Evolutionary conservation across 2,329 filamentous ascomycete genomes (phyloP), one percentile per base, ranked within the genome.

Genomic region (Aspergillus texensis): DNA sequence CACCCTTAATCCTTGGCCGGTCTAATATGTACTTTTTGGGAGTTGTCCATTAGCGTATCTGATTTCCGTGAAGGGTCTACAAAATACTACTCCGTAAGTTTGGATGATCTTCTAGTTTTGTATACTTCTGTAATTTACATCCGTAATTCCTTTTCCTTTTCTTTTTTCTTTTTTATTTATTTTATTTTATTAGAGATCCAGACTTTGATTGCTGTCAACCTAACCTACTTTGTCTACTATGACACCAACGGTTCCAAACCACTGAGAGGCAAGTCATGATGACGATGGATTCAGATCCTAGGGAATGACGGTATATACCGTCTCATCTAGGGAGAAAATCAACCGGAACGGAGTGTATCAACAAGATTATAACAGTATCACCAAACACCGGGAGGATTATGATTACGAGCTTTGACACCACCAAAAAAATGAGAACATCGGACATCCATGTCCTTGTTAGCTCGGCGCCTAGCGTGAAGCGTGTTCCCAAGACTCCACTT

Each of bases 251-350:
- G 32, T 63, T 56, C 41, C 48, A 26, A 39, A 48, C 53, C 43
- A 28, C n/a, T 32, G 58, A 19, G 50, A 59, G 46, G 46, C 62
- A 65, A 60, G 61, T 65, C 64, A 65, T 65, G 32, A 65, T 65
- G 64, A 65, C 64, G 64, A 61, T 39, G 46, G 11, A 46, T 32
- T 41, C 50, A 32, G 14, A 46, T 16, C 39, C 55, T 52, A 32
- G 16, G 43, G 41, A 61, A 61, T 21, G 19, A 16, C 39, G 6
- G 46, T 39, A n/a, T 43, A 58, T 62, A 36, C 30, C 39, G 57
- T n/a, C 14, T 26, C 52, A 34, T 30, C 24, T 28, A 34, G 24
- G 50, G n/a, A 32, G 19, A 32, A 28, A 52, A 52, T 41, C 16
- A 41, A 41, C 39, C 19, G 39, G 19, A 41, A 41, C 9, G 10